Percentiles rank a stretch among this genome's conserved stretches.
These are phyloP conservation scores for Clonostachys solani DNA, from an alignment of 2,329 filamentous ascomycete species.

Conservation along the genomic window DNA sequence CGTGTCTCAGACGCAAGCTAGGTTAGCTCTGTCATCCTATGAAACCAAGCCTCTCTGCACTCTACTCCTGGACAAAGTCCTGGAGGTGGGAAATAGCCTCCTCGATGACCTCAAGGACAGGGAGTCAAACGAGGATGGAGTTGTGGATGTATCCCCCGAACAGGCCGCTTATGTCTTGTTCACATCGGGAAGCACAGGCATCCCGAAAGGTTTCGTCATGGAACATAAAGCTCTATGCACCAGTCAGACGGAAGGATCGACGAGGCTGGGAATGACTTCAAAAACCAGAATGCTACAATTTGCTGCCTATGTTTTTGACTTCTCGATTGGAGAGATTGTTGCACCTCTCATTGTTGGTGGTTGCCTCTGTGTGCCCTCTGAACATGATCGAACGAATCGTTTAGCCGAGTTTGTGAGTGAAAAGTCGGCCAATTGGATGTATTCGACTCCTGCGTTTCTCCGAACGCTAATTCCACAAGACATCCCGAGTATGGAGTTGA, in stretches of 20 bases:
- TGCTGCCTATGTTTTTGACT: conserved; percentile 45
- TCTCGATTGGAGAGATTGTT: conserved; percentile 25
- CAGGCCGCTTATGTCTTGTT: conserved; percentile 7
- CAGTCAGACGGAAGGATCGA: neutral
- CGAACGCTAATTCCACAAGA: conserved; percentile 1
- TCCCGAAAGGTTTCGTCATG: conserved; percentile 8
- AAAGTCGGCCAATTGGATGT: neutral
- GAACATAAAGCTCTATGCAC: conserved; percentile 7
- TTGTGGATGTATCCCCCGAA: neutral
- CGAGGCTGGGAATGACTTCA: neutral
- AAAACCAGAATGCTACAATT: conserved; percentile 43
- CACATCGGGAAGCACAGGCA: conserved; percentile 8
- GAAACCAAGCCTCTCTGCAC: neutral
- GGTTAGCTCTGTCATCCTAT: neutral
- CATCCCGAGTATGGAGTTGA: neutral
- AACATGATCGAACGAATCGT: conserved; percentile 7
- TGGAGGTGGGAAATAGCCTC: neutral
- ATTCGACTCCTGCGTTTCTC: conserved; percentile 1
- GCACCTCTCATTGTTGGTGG: conserved; percentile 11
- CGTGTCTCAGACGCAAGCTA: neutral
- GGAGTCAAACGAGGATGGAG: neutral
- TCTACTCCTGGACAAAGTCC: neutral
- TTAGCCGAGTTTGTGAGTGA: neutral
- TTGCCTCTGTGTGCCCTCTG: conserved; percentile 11
- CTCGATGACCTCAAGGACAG: neutral